These are phyloP conservation scores for Lichtheimia corymbifera DNA, from an alignment of 371 early-diverging fungal species.

Conservation along the genomic window DNA sequence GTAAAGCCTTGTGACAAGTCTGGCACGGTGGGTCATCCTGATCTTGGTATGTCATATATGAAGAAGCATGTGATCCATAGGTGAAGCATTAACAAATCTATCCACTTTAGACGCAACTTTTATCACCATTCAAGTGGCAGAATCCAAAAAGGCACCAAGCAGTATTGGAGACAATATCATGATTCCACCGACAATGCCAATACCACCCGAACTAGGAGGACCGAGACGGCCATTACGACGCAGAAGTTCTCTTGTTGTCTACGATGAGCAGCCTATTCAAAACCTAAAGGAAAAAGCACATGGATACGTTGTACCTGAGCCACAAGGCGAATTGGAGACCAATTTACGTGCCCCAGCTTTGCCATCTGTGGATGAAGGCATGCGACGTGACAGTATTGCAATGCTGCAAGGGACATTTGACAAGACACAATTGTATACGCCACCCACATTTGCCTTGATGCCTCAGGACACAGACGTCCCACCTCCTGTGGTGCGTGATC, in stretches of 20 bases:
- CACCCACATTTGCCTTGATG: slow-evolving; percentile 50
- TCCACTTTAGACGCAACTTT: slow-evolving; percentile 32
- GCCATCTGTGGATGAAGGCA: slow-evolving; percentile 9
- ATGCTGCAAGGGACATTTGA: slow-evolving; percentile 42
- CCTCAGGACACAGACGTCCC: slow-evolving; percentile 66
- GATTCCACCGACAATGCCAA: slow-evolving; percentile 17
- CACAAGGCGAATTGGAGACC: slow-evolving; percentile 27
- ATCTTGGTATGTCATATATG: slow-evolving; percentile 20
- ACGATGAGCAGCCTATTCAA: slow-evolving; percentile 58
- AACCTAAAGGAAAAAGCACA: slow-evolving; percentile 27
- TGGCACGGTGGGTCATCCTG: slow-evolving; percentile 31
- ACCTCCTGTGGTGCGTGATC: slow-evolving; percentile 64
- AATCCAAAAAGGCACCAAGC: slow-evolving; percentile 10
- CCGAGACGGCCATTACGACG: slow-evolving; percentile 44
- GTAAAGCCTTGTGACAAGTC: slow-evolving; percentile 36
- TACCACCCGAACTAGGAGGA: slow-evolving; percentile 24
- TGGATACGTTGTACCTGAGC: slow-evolving; percentile 23
- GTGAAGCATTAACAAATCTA: not conserved
- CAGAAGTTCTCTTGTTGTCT: slow-evolving; percentile 63
- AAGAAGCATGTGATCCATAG: not conserved
- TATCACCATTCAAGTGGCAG: slow-evolving; percentile 38
- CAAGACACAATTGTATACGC: slow-evolving; percentile 56
- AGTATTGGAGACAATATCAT: not conserved
- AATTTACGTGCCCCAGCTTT: slow-evolving; percentile 12
- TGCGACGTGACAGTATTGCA: slow-evolving; percentile 29